A percentile compares a stretch with the other conserved stretches of the same genome.
Conservation (phyloP, 305 asterid species). For the Solanum chacoense region DNA sequence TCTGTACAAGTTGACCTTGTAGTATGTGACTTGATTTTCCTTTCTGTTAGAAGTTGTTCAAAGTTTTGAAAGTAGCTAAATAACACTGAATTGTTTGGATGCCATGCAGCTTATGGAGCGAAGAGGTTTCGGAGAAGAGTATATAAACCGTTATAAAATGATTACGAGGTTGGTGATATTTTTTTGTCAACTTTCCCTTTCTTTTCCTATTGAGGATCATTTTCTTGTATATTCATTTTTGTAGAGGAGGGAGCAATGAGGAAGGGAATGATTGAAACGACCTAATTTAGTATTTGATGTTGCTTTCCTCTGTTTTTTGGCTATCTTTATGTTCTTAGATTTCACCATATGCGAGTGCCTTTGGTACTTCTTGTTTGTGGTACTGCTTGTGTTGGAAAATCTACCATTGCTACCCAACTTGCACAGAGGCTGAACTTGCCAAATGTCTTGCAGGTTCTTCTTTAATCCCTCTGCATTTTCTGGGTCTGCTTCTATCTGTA, state of each 20-base stretch:
- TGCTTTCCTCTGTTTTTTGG: neutral
- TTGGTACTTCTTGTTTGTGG: conserved; percentile 98
- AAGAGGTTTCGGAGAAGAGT: conserved; percentile 91
- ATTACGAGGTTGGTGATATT: conserved; percentile 64
- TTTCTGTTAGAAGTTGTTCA: neutral
- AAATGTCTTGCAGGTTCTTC: conserved; percentile 79
- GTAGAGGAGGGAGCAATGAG: neutral
- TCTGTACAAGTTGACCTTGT: neutral
- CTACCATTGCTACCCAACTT: conserved; percentile 95
- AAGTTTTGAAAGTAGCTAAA: neutral
- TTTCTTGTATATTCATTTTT: neutral
- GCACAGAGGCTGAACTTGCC: conserved; percentile 97
- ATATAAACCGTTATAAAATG: conserved; percentile 92
- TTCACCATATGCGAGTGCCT: conserved; percentile 97
- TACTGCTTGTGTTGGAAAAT: conserved; percentile 96
- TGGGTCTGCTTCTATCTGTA: conserved; percentile 2
- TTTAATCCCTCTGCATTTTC: neutral
- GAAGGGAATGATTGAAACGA: neutral
- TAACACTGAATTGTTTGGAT: conserved; percentile 4
- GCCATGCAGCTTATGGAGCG: conserved; percentile 86
- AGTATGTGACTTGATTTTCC: neutral
- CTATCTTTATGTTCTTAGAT: conserved; percentile 32
- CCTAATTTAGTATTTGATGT: neutral
- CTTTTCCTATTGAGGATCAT: neutral
- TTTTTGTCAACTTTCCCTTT: neutral